Evolutionary conservation across 208 protist genomes (phyloP), one percentile per base, ranked within the genome.

Genomic region (Angomonas ambiguus): DNA sequence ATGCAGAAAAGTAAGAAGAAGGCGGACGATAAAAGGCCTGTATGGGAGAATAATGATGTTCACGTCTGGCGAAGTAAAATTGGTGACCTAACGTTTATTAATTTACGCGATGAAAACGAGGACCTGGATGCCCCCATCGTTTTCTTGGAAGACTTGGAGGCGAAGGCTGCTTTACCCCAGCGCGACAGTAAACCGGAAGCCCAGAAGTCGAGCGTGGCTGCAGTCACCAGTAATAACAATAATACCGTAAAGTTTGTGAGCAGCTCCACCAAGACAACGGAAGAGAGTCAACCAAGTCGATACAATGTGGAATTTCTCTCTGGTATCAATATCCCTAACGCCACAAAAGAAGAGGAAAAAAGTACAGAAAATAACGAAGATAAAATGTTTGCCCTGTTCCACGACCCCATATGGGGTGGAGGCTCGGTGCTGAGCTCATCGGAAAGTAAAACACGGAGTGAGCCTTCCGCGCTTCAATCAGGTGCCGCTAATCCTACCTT

Each of bases 361-460:
- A 49, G 76, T 38, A 18, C 24, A 22, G 5, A 58, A 33, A 53
- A 35, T 34, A 60, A 57, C 32, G 13, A 65, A n/a, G 28, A 34
- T 25, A 58, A 76, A 18, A 71, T 71, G 63, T 62, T 92, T 33
- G 80, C 86, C 2, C 69, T 92, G 38, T 92, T 92, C 65, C 86
- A 92, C 63, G 83, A 92, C 75, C 82, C 82, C 3, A 67, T 92
- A 51, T 92, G 86, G 86, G 80, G 82, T 16, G 38, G 38, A 8
- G 38, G 38, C 38, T 45, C n/a, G n/a, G n/a, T n/a, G n/a, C n/a
- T n/a, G n/a, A n/a, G n/a, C n/a, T n/a, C n/a, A n/a, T n/a, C n/a
- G n/a, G n/a, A n/a, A n/a, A n/a, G n/a, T n/a, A n/a, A n/a, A n/a
- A n/a, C n/a, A n/a, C n/a, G n/a, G n/a, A n/a, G n/a, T n/a, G n/a